Evolutionary conservation across 768 basidiomycete species (phyloP).

Genomic region (Xerocomellus dryophilus): DNA sequence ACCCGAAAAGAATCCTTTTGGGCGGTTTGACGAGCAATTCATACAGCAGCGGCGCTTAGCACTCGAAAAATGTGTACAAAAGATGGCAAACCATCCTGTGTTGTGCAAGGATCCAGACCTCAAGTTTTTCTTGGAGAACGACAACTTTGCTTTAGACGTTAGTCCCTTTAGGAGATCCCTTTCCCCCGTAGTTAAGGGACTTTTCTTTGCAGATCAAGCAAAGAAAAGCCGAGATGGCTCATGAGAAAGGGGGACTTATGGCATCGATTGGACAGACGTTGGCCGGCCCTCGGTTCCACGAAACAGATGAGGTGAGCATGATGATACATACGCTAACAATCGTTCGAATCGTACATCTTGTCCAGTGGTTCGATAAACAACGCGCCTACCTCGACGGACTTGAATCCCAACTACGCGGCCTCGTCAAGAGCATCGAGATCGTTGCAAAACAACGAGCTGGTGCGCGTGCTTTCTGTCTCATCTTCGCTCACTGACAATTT

Average conservation of each 20-base stretch:
- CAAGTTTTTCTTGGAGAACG: constrained; percentile 88
- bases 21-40: constrained; percentile 90
- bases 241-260: constrained; percentile 80
- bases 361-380: constrained; percentile 91
- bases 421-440: constrained; percentile 82
- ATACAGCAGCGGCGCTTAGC: constrained; percentile 81
- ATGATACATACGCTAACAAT: not conserved
- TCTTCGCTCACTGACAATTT: not conserved
- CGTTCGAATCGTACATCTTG: not conserved
- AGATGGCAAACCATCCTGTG: constrained; percentile 90
- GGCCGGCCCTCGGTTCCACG: constrained; percentile 77
- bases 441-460: constrained; percentile 83
- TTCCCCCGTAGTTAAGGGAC: not conserved
- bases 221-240: constrained; percentile 69
- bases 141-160: constrained; percentile 87
- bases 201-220: constrained; percentile 70
- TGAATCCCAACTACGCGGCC: constrained; percentile 81
- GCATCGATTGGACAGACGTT: constrained; percentile 79
- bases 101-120: constrained; percentile 85
- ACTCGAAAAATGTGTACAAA: constrained; percentile 87
- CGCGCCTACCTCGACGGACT: constrained; percentile 83
- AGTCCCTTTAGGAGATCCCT: constrained; percentile 30
- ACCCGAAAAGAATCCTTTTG: constrained; percentile 92
- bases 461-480: constrained; percentile 28
- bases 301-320: constrained; percentile 73